Evolutionary conservation across 345 rosid species (phyloP), one percentile per base, ranked within the genome.

Genomic region (Eucalyptus erythrocorys): DNA sequence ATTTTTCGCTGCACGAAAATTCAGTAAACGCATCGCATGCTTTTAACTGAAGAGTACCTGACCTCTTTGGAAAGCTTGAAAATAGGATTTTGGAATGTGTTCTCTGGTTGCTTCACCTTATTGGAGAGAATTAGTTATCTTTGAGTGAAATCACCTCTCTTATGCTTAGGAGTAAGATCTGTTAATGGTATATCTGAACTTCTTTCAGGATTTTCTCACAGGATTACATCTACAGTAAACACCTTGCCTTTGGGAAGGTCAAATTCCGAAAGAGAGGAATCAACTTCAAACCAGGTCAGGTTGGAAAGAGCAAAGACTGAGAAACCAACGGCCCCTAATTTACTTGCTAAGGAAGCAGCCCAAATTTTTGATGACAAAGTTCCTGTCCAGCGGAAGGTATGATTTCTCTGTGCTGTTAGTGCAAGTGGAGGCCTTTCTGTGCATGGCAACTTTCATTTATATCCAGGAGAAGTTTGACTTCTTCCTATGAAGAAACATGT

Each of bases 301-400:
- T 89, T 98, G 89, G 96, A 90, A 88, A 96, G 94, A 92, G 94
- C 98, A 45, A 98, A 95, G 94, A 95, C 96, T 30, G 98, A 95
- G 92, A 92, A 91, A 88, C 95, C 88, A n/a, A 94, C 91, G 88
- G 92, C 89, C 90, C 93, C 87, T 40, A 94, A 91, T 92, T 89
- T 98, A 87, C 95, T 94, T 90, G 94, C 96, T 32, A 92, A 93
- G 90, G 98, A 96, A 88, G 98, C 99, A 40, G 98, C 97, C 24
- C 94, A 94, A 92, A 95, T 97, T 66, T 97, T 93, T 90, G 94
- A 96, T 91, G 93, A 94, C 87, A 97, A 90, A 88, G 91, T 97
- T 87, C 91, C 99, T 64, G 95, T 89, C 34, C 94, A 94, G 92
- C 91, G 94, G 94, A 97, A 93, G 98, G 99, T 97, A 94, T 64